Conservation (phyloP, 177 flowering plant species). For the Vitis hybrid region DNA sequence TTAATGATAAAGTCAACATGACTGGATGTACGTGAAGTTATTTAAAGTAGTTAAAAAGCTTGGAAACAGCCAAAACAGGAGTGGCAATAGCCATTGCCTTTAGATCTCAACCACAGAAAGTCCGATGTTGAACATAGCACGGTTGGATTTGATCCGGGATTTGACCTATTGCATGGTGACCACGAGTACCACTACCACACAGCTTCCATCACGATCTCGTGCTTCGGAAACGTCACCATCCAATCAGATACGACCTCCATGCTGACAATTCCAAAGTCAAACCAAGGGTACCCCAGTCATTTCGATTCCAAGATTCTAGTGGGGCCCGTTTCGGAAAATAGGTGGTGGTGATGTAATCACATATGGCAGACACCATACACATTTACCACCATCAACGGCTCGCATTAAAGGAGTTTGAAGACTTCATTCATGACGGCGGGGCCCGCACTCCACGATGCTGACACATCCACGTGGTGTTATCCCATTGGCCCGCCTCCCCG, state of each 20-base stretch:
- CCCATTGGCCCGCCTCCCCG: background rate
- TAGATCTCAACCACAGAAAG: background rate
- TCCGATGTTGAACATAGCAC: constrained; percentile 7
- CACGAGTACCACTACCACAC: constrained; percentile 12
- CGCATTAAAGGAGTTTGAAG: background rate
- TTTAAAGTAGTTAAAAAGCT: no score
- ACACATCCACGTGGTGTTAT: constrained; percentile 19
- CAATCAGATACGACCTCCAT: background rate
- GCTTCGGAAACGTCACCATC: background rate
- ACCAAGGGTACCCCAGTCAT: background rate
- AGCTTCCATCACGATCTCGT: background rate
- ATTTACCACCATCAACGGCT: constrained; percentile 31
- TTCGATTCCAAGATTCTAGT: background rate
- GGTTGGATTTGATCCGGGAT: background rate
- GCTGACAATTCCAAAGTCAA: background rate
- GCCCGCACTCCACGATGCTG: constrained; percentile 12
- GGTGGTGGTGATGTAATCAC: constrained; percentile 14
- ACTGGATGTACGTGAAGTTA: no score
- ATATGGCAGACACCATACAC: constrained; percentile 25
- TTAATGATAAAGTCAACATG: no score
- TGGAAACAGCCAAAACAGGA: no score
- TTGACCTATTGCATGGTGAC: constrained; percentile 22
- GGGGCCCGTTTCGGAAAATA: background rate
- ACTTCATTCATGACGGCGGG: constrained; percentile 15
- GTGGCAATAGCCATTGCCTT: background rate